Evolutionary conservation across 1,284 basidiomycete species (phyloP), one percentile per base, ranked within the genome.

Genomic region (Trichosporon ovoides): DNA sequence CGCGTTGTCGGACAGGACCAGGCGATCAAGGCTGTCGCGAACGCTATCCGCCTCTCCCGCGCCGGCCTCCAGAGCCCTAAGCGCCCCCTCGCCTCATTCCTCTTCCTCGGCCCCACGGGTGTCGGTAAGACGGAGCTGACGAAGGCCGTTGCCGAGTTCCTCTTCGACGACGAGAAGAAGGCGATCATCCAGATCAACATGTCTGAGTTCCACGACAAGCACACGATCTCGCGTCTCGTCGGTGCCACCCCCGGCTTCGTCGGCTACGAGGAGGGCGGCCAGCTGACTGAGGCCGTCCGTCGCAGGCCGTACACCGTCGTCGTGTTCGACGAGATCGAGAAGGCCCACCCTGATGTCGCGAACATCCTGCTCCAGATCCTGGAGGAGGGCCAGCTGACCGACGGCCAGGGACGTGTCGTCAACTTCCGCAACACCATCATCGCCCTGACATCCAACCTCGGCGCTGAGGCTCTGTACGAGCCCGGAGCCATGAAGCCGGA

Each of bases 171-270:
- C 63, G 89, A 93, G 69, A 85, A 87, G 62, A 80, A 88, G 36
- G 89, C 90, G 18, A 72, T 95, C 57, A 89, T 94, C 64, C 89
- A 87, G 64, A 88, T 94, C 73, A 92, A 93, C 71, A 92, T 92
- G 89, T 90, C 87, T 10, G 90, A 94, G 82, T 93, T 89, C 71
- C 89, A 91, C 63, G 91, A 94, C 67, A 83, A 89, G 59, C 90
- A 96, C 70, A 93, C 90, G 0, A 87, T 96, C 38, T 91, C 90
- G 1, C 83, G 91, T 3, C 79, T 96, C 18, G 90, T 96, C 53
- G 93, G 92, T 60, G 89, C 92, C 0, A 89, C 91, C 0, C 90
- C 91, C 6, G 91, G 93, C 7, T 96, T 94, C 68, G 87, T 98
- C 18, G 95, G 94, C 2, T 91, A 91, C 68, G 91, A 97, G 68